Evolutionary conservation across 108 stramenopile genomes (phyloP).

Genomic region (Cylindrotheca closterium): DNA sequence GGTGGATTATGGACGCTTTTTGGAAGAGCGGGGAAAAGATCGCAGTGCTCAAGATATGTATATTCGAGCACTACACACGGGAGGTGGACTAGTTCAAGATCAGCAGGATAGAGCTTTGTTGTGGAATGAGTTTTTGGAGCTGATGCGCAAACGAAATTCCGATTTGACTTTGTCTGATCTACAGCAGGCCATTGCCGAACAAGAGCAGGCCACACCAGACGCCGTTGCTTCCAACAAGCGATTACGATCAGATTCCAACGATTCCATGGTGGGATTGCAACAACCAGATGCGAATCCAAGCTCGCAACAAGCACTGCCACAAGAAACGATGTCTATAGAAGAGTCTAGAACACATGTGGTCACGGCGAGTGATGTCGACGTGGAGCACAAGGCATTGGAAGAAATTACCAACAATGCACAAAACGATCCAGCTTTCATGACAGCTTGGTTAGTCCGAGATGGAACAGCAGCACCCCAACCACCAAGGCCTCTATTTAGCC

Average conservation of each 20-base stretch:
- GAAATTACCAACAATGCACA: conserved; percentile 38
- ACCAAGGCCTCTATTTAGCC: conserved; percentile 70
- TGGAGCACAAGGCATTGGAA: conserved; percentile 45
- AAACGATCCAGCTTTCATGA: conserved; percentile 72
- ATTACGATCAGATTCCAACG: conserved; percentile 27
- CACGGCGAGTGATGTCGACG: conserved; percentile 53
- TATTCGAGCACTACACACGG: conserved; percentile 59
- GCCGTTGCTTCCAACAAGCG: conserved; percentile 50
- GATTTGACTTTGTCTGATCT: conserved; percentile 63
- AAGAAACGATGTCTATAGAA: too few species aligned
- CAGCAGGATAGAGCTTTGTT: conserved; percentile 63
- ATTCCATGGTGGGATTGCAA: conserved; percentile 1
- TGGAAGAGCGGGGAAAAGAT: conserved; percentile 67
- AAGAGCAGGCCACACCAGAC: conserved; percentile 5
- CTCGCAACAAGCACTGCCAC: not conserved
- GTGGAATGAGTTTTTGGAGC: conserved; percentile 82
- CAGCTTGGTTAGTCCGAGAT: conserved; percentile 84
- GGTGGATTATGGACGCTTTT: conserved; percentile 77
- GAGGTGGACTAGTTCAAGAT: conserved; percentile 47
- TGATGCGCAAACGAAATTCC: conserved; percentile 68
- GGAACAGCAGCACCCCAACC: conserved; percentile 63
- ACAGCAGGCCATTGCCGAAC: conserved; percentile 65
- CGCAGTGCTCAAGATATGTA: conserved; percentile 77
- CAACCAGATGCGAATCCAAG: conserved; percentile 6
- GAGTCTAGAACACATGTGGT: conserved; percentile 51